These are phyloP conservation scores for Lecanicillium sp. DNA, from an alignment of 2,329 filamentous ascomycete genomes.

Conservation along the genomic window DNA sequence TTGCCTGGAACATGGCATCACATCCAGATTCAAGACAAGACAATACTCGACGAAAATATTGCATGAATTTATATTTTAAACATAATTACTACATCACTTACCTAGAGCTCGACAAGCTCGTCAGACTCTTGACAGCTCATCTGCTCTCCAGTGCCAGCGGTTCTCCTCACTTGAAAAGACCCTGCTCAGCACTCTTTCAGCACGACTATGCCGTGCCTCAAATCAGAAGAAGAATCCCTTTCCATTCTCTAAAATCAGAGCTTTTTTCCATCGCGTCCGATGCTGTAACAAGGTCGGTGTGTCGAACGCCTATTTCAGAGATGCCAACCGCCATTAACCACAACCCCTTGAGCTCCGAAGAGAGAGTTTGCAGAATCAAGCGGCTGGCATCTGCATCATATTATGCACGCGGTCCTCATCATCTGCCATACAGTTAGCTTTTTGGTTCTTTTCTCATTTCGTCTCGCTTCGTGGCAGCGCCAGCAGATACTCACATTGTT, in stretches of 20 bases:
- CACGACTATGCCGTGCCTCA: too few species aligned
- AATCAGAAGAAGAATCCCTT: constrained; percentile 19
- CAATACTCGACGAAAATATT: too few species aligned
- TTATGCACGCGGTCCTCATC: constrained; percentile 99
- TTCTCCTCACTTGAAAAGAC: constrained; percentile 11
- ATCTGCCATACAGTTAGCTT: constrained; percentile 55
- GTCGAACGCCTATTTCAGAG: constrained; percentile 98
- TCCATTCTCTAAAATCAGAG: constrained; percentile 67
- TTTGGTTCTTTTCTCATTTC: constrained; percentile 15
- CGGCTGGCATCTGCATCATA: constrained; percentile 71
- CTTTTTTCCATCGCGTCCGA: constrained; percentile 96
- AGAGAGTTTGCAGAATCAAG: constrained; percentile 73
- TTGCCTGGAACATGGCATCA: too few species aligned
- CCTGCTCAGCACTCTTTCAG: neutral
- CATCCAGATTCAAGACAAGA: too few species aligned
- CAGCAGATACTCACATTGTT: constrained; percentile 65
- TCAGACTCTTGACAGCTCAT: neutral
- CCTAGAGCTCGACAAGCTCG: too few species aligned
- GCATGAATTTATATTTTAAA: too few species aligned
- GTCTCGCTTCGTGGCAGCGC: too few species aligned
- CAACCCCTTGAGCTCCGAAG: constrained; percentile 84
- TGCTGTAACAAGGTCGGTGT: constrained; percentile 94
- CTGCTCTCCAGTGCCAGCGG: neutral
- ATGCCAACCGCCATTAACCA: constrained; percentile 58
- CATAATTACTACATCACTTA: too few species aligned